These are phyloP conservation scores for Leccinum fuscescens DNA, from an alignment of 1,284 basidiomycete genomes.

Conservation along the genomic window DNA sequence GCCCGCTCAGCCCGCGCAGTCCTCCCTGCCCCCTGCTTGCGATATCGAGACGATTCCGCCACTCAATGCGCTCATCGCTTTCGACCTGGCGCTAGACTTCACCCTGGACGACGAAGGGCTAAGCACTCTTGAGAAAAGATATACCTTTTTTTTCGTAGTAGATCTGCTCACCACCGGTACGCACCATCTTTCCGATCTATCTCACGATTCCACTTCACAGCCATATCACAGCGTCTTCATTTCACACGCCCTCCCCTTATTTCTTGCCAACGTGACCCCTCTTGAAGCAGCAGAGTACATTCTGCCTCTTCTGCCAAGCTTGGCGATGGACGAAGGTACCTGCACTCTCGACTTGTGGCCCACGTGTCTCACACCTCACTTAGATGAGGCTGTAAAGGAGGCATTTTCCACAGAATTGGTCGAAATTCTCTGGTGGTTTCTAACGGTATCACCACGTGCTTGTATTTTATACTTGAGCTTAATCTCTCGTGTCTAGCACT, in stretches of 20 bases:
- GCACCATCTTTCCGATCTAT: constrained; percentile 31
- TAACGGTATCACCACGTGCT: constrained; percentile 48
- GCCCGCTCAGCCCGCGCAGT: constrained; percentile 13
- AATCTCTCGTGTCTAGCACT: constrained; percentile 41
- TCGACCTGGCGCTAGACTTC: constrained; percentile 48
- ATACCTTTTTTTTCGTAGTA: constrained; percentile 89
- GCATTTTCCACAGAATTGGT: constrained; percentile 84
- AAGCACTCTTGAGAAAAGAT: constrained; percentile 83
- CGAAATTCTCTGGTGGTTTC: constrained; percentile 92
- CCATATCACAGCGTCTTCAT: constrained; percentile 65
- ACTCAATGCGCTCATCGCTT: constrained; percentile 24
- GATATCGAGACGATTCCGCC: constrained; percentile 34
- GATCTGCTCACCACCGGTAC: constrained; percentile 70
- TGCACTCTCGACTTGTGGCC: constrained; percentile 3
- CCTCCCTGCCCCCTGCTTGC: constrained; percentile 7
- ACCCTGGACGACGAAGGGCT: constrained; percentile 73
- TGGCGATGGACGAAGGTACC: constrained; percentile 86
- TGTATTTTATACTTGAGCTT: constrained; percentile 12
- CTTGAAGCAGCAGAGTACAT: constrained; percentile 94
- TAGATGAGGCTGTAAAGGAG: constrained; percentile 90
- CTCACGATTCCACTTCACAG: constrained; percentile 13
- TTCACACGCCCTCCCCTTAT: constrained; percentile 72
- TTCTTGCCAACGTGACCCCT: constrained; percentile 75
- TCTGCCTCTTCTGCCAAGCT: constrained; percentile 81
- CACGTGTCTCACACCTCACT: constrained; percentile 13